These are phyloP conservation scores for Pelargonium cotyledonis DNA, from an alignment of 441 rosid species.

Conservation along the genomic window DNA sequence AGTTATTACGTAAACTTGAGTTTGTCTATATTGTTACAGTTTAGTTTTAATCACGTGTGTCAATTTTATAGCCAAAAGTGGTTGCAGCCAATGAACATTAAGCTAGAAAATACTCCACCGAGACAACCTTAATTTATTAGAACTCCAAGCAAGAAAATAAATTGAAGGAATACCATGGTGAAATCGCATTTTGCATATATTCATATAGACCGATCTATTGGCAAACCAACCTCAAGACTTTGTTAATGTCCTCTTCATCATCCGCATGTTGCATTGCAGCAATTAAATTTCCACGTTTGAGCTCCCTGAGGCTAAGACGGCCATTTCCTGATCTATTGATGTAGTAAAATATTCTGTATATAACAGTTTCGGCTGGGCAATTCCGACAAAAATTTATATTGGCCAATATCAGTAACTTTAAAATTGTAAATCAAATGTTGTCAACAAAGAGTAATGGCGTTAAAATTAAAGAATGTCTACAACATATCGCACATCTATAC, in stretches of 20 bases:
- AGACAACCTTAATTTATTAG: neutral
- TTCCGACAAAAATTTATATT: constrained; percentile 17
- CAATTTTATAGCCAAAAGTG: neutral
- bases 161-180: neutral
- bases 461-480: neutral
- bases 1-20: neutral
- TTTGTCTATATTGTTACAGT: neutral
- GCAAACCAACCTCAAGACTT: constrained; percentile 72
- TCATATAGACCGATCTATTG: constrained; percentile 4
- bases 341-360: constrained; percentile 92
- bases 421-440: neutral
- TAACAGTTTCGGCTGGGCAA: constrained; percentile 91
- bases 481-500: neutral
- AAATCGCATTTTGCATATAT: neutral
- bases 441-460: neutral
- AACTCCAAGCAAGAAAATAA: constrained; percentile 2
- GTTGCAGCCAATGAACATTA: neutral
- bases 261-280: constrained; percentile 89
- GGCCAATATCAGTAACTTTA: constrained; percentile 14
- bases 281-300: constrained; percentile 78
- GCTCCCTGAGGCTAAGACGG: constrained; percentile 76
- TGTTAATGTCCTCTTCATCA: constrained; percentile 97
- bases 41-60: neutral
- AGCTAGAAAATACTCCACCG: neutral
- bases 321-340: constrained; percentile 88